Percentiles rank a stretch among this genome's conserved stretches.
These are phyloP conservation scores for Zelonia costaricensis DNA, from an alignment of 208 protist genomes.

Conservation along the genomic window DNA sequence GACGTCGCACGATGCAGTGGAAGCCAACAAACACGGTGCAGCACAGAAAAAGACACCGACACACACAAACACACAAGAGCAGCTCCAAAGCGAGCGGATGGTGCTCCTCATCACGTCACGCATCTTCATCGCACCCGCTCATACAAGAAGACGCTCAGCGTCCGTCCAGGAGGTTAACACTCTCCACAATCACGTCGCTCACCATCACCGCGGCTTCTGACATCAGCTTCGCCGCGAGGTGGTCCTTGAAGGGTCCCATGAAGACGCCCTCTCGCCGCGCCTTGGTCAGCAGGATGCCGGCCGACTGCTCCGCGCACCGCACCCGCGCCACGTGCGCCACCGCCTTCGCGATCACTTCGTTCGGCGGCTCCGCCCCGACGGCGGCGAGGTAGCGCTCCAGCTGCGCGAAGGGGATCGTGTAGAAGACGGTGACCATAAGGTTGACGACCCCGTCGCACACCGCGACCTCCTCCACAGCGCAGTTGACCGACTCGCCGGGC, in stretches of 20 bases:
- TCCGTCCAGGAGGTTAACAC: constrained; percentile 56
- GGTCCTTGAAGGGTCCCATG: constrained; percentile 42
- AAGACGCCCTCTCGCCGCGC: constrained; percentile 62
- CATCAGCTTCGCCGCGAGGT: constrained; percentile 67
- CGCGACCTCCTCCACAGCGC: constrained; percentile 54
- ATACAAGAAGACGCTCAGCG: too few relatives aligned
- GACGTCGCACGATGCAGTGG: too few relatives aligned
- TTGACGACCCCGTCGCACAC: constrained; percentile 65
- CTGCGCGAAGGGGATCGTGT: constrained; percentile 69
- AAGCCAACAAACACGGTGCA: too few relatives aligned
- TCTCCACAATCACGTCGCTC: constrained; percentile 54
- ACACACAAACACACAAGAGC: too few relatives aligned
- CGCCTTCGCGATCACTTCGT: constrained; percentile 66
- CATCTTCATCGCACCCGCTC: too few relatives aligned
- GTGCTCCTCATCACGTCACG: too few relatives aligned
- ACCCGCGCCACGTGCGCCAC: constrained; percentile 49
- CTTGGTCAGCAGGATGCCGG: constrained; percentile 73
- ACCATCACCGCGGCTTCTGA: constrained; percentile 68
- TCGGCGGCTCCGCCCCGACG: constrained; percentile 70
- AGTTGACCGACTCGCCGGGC: constrained; percentile 60
- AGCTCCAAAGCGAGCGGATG: too few relatives aligned
- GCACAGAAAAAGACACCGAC: too few relatives aligned
- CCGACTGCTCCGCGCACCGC: constrained; percentile 56
- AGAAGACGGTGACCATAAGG: constrained; percentile 67
- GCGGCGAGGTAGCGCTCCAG: constrained; percentile 84